Evolutionary conservation across 768 basidiomycete genomes (phyloP).

Genomic region (Sutorius australiensis): DNA sequence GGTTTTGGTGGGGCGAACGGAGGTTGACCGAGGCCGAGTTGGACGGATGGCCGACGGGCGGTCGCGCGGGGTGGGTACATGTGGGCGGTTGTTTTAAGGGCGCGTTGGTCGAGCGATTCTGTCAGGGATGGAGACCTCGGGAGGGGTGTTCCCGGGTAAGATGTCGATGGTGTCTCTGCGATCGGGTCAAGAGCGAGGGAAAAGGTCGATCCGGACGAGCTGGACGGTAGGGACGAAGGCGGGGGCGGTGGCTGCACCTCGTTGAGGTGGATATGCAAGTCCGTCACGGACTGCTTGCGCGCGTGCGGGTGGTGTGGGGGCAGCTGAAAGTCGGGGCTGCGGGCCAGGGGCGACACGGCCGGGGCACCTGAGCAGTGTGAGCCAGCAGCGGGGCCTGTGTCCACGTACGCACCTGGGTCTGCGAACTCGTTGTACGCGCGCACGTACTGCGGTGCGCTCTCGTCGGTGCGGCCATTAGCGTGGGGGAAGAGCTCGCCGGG

Average conservation of each 20-base stretch:
- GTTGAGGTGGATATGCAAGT: constrained; percentile 41
- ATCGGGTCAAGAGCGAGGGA: constrained; percentile 48
- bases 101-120: constrained; percentile 23
- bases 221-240: constrained; percentile 22
- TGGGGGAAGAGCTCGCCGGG: constrained; percentile 41
- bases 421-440: constrained; percentile 32
- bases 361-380: constrained; percentile 10
- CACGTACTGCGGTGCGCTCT: constrained; percentile 23
- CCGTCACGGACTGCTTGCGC: constrained; percentile 65
- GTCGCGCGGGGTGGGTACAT: constrained; percentile 23
- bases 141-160: constrained; percentile 37
- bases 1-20: constrained; percentile 23
- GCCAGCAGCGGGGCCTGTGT: neutral
- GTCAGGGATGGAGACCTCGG: constrained; percentile 25
- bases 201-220: constrained; percentile 46
- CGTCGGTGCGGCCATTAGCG: constrained; percentile 8
- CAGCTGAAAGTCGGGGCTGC: constrained; percentile 49
- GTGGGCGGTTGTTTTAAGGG: constrained; percentile 30
- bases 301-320: constrained; percentile 71
- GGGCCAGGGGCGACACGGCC: constrained; percentile 35
- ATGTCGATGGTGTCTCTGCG: constrained; percentile 39
- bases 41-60: constrained; percentile 35
- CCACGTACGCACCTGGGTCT: constrained; percentile 14
- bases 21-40: constrained; percentile 47
- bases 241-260: constrained; percentile 21